phyloP scores from a whole-genome alignment of 257 asterid genomes.

The Solanum sitiens region DNA sequence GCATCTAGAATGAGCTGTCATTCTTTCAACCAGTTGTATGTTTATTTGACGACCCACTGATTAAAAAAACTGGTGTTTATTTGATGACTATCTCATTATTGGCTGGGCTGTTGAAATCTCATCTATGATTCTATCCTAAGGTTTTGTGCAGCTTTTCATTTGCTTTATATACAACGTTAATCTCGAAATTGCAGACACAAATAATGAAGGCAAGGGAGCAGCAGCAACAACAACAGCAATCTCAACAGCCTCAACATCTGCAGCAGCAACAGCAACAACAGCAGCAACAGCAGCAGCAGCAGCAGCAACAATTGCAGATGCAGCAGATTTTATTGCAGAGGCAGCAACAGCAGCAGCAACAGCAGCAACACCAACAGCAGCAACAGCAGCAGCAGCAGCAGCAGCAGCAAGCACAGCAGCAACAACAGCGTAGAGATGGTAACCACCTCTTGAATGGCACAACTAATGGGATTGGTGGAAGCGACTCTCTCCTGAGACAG shows the following conservation, averaged over 20 bases:
- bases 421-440: constrained; percentile 67
- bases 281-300: constrained; percentile 48
- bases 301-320: constrained; percentile 67
- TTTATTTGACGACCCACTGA: not conserved
- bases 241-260: constrained; percentile 38
- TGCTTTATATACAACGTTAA: not conserved
- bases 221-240: constrained; percentile 61
- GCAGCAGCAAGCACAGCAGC: constrained; percentile 30
- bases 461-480: constrained; percentile 72
- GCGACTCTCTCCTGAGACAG: constrained; percentile 72
- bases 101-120: not conserved
- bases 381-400: not conserved
- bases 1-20: not conserved
- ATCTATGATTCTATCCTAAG: not conserved
- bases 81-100: not conserved
- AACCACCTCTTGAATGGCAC: constrained; percentile 70
- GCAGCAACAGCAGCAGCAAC: constrained; percentile 72
- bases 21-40: not conserved
- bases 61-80: not conserved
- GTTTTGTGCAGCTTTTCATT: not conserved
- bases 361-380: constrained; percentile 8
- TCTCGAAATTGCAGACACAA: constrained; percentile 55
- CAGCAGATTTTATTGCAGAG: constrained; percentile 69
- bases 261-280: constrained; percentile 39
- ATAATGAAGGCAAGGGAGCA: constrained; percentile 89